Percentiles rank a stretch among this genome's conserved stretches.
Conservation (phyloP, 768 basidiomycete species). For the Fomitopsis pulvina region DNA sequence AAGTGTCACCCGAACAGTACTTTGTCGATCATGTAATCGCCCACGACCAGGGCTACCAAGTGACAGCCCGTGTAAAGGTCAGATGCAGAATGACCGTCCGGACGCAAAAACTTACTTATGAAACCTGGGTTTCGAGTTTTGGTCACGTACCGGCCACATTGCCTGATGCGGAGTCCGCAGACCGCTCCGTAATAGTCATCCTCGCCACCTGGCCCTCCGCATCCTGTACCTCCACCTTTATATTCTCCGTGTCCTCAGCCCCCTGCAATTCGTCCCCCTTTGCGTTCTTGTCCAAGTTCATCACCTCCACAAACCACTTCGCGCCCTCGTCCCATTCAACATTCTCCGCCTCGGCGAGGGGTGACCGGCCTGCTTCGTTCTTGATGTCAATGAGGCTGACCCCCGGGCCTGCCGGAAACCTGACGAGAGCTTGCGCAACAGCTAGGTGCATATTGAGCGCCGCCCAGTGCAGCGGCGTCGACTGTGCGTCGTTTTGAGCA, state of each 20-base stretch:
- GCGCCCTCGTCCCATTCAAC: conserved; percentile 82
- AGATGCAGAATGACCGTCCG: no score
- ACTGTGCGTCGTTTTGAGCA: conserved; percentile 60
- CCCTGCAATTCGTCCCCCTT: conserved; percentile 33
- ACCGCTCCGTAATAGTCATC: conserved; percentile 33
- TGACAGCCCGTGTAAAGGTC: no score
- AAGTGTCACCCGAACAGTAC: no score
- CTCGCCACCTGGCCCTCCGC: conserved; percentile 63
- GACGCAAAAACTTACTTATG: no score
- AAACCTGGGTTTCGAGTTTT: no score
- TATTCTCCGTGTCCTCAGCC: conserved; percentile 31
- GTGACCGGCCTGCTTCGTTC: conserved; percentile 65
- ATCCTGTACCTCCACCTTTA: conserved; percentile 68
- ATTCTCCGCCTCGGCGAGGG: conserved; percentile 77
- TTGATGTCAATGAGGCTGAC: conserved; percentile 67
- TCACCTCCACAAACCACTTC: conserved; percentile 74
- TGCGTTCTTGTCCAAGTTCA: conserved; percentile 56
- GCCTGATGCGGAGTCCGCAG: background rate
- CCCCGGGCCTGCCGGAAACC: conserved; percentile 51
- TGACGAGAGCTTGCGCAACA: conserved; percentile 52
- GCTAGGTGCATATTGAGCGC: conserved; percentile 74
- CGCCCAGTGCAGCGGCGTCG: conserved; percentile 91
- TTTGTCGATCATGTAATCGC: no score
- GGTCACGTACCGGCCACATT: no score
- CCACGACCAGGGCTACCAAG: no score